Evolutionary conservation across 2,329 filamentous ascomycete species (phyloP).

Genomic region (Apiospora rasikravindrae): DNA sequence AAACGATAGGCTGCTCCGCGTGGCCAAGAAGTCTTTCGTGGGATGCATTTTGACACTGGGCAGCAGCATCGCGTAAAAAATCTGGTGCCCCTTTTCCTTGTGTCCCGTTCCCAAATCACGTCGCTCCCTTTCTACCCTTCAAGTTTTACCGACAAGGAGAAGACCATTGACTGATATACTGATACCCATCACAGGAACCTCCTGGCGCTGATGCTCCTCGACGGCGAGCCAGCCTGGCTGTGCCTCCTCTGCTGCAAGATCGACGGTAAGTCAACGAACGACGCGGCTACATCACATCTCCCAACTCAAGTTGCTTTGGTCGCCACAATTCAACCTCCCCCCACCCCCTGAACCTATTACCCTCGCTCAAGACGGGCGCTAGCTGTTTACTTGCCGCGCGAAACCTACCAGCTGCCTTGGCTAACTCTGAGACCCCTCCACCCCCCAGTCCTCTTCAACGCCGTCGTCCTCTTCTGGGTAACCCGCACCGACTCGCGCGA

Average conservation of each 20-base stretch:
- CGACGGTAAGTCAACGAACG: not conserved
- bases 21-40: not conserved
- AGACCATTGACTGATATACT: not conserved
- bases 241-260: slow-evolving; percentile 7
- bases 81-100: not conserved
- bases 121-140: too few relatives aligned
- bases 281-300: too few relatives aligned
- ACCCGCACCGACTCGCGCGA: not conserved
- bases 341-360: too few relatives aligned
- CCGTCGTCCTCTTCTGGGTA: slow-evolving; percentile 2
- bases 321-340: too few relatives aligned
- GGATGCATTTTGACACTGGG: not conserved
- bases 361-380: too few relatives aligned
- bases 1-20: not conserved
- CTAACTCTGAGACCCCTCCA: not conserved
- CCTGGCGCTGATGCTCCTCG: not conserved
- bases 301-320: too few relatives aligned
- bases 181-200: not conserved
- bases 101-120: too few relatives aligned
- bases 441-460: not conserved
- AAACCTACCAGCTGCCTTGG: not conserved
- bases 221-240: slow-evolving; percentile 7
- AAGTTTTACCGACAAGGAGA: not conserved
- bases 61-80: slow-evolving; percentile 1
- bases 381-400: too few relatives aligned